A percentile compares a stretch with the other conserved stretches of the same genome.
phyloP scores from a whole-genome alignment of 176 grass and related monocot species.

The Carex kokanica region DNA sequence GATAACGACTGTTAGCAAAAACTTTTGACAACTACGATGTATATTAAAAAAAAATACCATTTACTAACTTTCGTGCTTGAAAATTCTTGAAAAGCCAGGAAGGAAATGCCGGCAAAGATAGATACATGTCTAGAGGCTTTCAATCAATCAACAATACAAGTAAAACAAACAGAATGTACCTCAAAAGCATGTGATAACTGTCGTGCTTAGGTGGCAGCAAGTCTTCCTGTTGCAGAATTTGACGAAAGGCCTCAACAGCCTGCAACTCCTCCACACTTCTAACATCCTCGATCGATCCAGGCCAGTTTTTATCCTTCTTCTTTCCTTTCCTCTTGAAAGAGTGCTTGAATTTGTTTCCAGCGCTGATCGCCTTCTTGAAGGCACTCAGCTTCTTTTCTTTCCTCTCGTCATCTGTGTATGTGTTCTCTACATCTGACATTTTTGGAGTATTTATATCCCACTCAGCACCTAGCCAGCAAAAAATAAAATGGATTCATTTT shows the following conservation, averaged over 20 bases:
- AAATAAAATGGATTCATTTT: not conserved
- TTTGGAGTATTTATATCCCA: conserved; percentile 16
- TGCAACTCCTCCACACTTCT: conserved; percentile 62
- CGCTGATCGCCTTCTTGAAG: conserved; percentile 70
- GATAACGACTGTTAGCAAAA: not conserved
- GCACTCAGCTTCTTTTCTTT: conserved; percentile 57
- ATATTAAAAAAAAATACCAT: not conserved
- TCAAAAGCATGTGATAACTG: conserved; percentile 80
- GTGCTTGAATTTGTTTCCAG: conserved; percentile 66
- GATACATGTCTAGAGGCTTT: not conserved
- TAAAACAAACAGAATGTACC: conserved; percentile 34
- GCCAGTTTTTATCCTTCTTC: conserved; percentile 37
- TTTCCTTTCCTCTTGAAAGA: conserved; percentile 64
- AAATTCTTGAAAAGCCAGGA: not conserved
- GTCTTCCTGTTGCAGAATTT: conserved; percentile 43
- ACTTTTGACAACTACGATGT: not conserved
- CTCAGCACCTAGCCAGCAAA: not conserved
- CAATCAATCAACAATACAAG: not conserved
- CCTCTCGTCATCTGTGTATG: conserved; percentile 59
- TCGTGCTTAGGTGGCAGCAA: conserved; percentile 67
- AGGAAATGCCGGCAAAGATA: not conserved
- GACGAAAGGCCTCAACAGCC: conserved; percentile 61
- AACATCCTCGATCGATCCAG: conserved; percentile 60
- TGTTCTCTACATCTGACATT: conserved; percentile 60
- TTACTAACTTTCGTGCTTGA: not conserved